Conservation (phyloP, 441 rosid species). For the Gossypium lobatum region DNA sequence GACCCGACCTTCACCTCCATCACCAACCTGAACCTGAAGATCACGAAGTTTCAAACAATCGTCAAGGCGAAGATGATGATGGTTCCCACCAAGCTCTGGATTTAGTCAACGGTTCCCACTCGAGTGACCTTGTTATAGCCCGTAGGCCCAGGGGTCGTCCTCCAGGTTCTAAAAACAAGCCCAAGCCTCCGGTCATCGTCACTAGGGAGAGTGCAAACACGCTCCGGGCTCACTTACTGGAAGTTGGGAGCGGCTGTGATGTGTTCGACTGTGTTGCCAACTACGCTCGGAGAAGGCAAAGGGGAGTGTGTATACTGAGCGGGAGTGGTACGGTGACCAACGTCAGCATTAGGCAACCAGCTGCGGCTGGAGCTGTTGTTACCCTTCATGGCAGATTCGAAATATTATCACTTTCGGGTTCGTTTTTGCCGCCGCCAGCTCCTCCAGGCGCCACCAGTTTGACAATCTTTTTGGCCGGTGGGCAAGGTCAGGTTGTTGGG, state of each 20-base stretch:
- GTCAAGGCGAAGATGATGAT: conserved; percentile 23
- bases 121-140: conserved; percentile 39
- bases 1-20: conserved; percentile 62
- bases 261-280: conserved; percentile 74
- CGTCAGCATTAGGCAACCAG: conserved; percentile 79
- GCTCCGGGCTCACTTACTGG: conserved; percentile 91
- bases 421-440: background rate
- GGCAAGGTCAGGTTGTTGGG: background rate
- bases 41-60: conserved; percentile 28
- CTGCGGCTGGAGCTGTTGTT: conserved; percentile 28
- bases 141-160: conserved; percentile 92
- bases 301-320: conserved; percentile 76
- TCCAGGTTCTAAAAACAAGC: conserved; percentile 83
- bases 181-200: conserved; percentile 78
- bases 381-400: background rate
- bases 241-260: conserved; percentile 77
- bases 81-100: conserved; percentile 38
- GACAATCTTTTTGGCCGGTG: background rate
- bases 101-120: conserved; percentile 30
- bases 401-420: background rate
- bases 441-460: background rate
- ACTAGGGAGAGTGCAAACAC: conserved; percentile 91
- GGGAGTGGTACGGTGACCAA: conserved; percentile 88
- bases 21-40: conserved; percentile 35
- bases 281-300: conserved; percentile 81